phyloP scores from a whole-genome alignment of 192 early-diverging fungal genomes.

The Linnemannia elongata region DNA sequence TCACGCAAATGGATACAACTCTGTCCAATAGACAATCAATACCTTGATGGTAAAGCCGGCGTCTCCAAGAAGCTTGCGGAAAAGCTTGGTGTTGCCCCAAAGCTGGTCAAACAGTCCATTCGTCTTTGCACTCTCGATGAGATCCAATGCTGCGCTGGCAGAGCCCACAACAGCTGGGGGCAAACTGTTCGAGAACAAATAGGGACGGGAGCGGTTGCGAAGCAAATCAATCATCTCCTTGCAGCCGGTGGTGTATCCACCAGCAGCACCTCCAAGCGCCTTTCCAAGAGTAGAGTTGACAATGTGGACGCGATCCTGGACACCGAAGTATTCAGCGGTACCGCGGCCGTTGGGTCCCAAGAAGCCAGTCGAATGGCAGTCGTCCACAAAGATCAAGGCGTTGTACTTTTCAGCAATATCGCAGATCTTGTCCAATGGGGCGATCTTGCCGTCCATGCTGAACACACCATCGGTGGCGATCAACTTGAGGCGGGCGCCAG shows the following conservation, averaged over 20 bases:
- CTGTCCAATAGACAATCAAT: not conserved
- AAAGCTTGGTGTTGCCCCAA: slow-evolving; percentile 71
- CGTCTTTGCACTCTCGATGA: slow-evolving; percentile 66
- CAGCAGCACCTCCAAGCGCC: slow-evolving; percentile 92
- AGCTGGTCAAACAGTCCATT: slow-evolving; percentile 65
- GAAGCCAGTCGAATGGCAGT: slow-evolving; percentile 97
- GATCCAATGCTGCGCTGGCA: slow-evolving; percentile 69
- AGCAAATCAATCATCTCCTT: slow-evolving; percentile 92
- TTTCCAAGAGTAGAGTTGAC: slow-evolving; percentile 95
- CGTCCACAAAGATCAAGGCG: slow-evolving; percentile 94
- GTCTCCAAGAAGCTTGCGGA: slow-evolving; percentile 68
- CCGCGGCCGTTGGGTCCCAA: slow-evolving; percentile 91
- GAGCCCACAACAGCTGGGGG: slow-evolving; percentile 93
- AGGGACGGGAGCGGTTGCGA: slow-evolving; percentile 93
- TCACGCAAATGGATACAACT: not conserved
- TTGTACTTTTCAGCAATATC: slow-evolving; percentile 91
- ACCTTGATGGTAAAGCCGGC: slow-evolving; percentile 76
- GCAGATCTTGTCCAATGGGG: slow-evolving; percentile 90
- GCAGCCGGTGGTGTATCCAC: slow-evolving; percentile 95
- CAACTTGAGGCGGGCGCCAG: slow-evolving; percentile 86
- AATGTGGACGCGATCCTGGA: slow-evolving; percentile 91
- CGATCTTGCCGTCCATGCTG: slow-evolving; percentile 95
- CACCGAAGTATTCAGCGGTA: slow-evolving; percentile 91
- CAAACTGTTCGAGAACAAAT: slow-evolving; percentile 97
- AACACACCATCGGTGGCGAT: slow-evolving; percentile 97